phyloP scores from a whole-genome alignment of 352 stramenopile genomes.

The Elongisporangium undulatum region DNA sequence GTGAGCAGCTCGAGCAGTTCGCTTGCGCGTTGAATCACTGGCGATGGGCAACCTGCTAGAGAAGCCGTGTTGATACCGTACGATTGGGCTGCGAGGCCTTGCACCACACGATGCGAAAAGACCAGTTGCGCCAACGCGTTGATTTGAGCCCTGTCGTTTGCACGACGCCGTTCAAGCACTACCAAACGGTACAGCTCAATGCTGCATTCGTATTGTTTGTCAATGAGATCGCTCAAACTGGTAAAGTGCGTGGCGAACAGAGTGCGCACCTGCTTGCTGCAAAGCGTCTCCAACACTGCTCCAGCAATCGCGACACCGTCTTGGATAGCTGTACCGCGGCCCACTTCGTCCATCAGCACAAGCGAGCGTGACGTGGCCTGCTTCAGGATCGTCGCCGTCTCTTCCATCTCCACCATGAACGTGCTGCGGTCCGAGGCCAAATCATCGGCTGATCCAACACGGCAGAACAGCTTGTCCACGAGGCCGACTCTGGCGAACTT shows the following conservation, averaged over 20 bases:
- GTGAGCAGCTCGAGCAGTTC: slow-evolving; percentile 37
- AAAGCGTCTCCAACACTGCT: slow-evolving; percentile 71
- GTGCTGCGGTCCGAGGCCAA: slow-evolving; percentile 76
- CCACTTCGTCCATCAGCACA: slow-evolving; percentile 88
- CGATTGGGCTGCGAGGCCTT: slow-evolving; percentile 62
- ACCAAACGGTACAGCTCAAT: slow-evolving; percentile 71
- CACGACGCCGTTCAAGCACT: slow-evolving; percentile 31
- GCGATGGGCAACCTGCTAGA: slow-evolving; percentile 53
- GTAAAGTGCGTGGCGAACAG: slow-evolving; percentile 88
- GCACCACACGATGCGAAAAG: slow-evolving; percentile 75
- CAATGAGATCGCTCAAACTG: slow-evolving; percentile 39
- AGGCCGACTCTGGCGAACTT: slow-evolving; percentile 61
- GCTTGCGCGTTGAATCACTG: slow-evolving; percentile 41
- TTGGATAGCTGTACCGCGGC: slow-evolving; percentile 69
- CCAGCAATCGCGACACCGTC: slow-evolving; percentile 80
- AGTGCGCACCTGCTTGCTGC: slow-evolving; percentile 43
- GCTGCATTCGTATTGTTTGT: slow-evolving; percentile 17
- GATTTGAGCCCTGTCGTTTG: slow-evolving; percentile 6
- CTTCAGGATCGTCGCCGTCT: slow-evolving; percentile 71
- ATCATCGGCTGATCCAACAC: slow-evolving; percentile 80
- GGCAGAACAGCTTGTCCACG: slow-evolving; percentile 80
- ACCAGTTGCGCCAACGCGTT: slow-evolving; percentile 34
- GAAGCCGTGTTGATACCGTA: slow-evolving; percentile 78
- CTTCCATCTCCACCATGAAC: slow-evolving; percentile 88
- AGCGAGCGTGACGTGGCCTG: slow-evolving; percentile 72